Conservation (phyloP, 305 asterid species). For the Plantago coronopus region DNA sequence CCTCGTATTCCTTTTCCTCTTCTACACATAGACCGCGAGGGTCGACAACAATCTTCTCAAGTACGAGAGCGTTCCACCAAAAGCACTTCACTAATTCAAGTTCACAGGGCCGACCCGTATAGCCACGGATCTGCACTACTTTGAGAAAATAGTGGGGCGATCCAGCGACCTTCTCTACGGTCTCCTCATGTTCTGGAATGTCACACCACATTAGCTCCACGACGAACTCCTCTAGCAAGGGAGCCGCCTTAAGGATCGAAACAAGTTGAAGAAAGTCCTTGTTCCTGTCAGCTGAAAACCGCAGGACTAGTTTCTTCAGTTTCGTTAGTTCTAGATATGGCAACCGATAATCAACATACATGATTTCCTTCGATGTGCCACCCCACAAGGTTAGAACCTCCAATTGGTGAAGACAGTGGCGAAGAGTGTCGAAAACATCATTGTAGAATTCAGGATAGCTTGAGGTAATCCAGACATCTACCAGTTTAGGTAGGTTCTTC, state of each 20-base stretch:
- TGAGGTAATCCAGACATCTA: conserved; percentile 1
- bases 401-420: not conserved
- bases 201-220: not conserved
- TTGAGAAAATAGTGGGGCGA: not conserved
- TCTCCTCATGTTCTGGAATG: not conserved
- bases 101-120: not conserved
- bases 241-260: not conserved
- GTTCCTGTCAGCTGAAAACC: not conserved
- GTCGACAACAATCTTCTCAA: not conserved
- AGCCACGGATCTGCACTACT: not conserved
- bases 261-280: not conserved
- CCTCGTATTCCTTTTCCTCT: not conserved
- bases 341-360: not conserved
- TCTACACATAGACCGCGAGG: not conserved
- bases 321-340: not conserved
- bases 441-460: not conserved
- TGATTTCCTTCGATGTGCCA: conserved; percentile 1
- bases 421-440: not conserved
- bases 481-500: not conserved
- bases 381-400: not conserved
- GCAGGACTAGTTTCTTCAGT: not conserved
- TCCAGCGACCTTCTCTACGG: not conserved
- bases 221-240: conserved; percentile 1
- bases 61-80: not conserved
- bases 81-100: not conserved